A percentile compares a stretch with the other conserved stretches of the same genome.
Evolutionary conservation across 1,284 basidiomycete species (phyloP).

Genomic region (Microbotryum silenes-acaulis): DNA sequence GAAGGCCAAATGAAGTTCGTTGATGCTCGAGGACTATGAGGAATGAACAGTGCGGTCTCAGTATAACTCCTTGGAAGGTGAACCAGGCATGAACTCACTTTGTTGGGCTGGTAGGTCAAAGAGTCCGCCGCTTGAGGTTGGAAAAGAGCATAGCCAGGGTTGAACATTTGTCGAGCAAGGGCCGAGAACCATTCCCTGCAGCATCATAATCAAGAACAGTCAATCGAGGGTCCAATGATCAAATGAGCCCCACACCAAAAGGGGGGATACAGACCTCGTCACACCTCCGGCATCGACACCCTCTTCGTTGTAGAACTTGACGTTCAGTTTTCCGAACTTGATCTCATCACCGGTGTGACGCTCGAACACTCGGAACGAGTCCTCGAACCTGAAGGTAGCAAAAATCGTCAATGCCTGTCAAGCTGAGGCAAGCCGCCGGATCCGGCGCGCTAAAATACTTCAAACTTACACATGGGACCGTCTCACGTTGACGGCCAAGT

Average conservation of each 20-base stretch:
- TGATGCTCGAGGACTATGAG: slow-evolving; percentile 77
- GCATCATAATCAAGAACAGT: not conserved
- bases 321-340: slow-evolving; percentile 94
- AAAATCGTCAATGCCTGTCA: not conserved
- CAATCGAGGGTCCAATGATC: no score
- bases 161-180: slow-evolving; percentile 96
- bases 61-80: slow-evolving; percentile 18
- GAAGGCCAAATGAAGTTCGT: slow-evolving; percentile 90
- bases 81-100: slow-evolving; percentile 31
- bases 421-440: no score
- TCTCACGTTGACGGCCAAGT: slow-evolving; percentile 85
- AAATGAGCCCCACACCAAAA: no score
- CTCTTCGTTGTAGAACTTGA: slow-evolving; percentile 94
- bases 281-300: slow-evolving; percentile 98
- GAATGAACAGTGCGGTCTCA: slow-evolving; percentile 83
- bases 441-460: not conserved
- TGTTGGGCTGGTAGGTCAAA: slow-evolving; percentile 43
- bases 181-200: slow-evolving; percentile 58
- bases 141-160: slow-evolving; percentile 98
- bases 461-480: slow-evolving; percentile 47
- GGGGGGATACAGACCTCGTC: slow-evolving; percentile 79
- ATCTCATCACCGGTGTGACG: slow-evolving; percentile 89
- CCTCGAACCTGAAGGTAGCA: slow-evolving; percentile 74
- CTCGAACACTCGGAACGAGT: slow-evolving; percentile 88
- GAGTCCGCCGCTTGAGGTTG: slow-evolving; percentile 71